Evolutionary conservation across 805 yeast genomes (phyloP), one percentile per base, ranked within the genome.

Genomic region (Saccharomycopsis guyanensis): DNA sequence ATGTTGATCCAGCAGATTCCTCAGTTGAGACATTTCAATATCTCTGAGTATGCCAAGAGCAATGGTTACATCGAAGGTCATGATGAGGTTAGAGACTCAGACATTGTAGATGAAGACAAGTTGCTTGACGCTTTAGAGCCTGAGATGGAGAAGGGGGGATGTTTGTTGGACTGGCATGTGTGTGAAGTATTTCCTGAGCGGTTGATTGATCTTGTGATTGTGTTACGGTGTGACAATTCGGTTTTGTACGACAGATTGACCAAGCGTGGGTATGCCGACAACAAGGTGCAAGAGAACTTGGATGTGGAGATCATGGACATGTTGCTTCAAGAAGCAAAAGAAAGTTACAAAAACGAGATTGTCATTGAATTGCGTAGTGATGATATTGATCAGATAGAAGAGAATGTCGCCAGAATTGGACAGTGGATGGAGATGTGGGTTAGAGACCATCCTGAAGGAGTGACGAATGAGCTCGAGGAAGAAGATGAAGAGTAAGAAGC

Each of bases 271-370:
- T 93, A 93, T 60, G 78, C 82, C 45, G 82, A 86, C 51, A 71
- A 74, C 50, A 93, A 93, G 65, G 77, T 93, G 53, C 82, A 81
- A 47, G 99, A 93, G 58, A 93, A 93, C 60, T 66, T 93, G 38
- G 98, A 93, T 62, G 94, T 95, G 50, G 99, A 93, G 65, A 93
- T 93, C 54, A 93, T 93, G 97, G 91, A 89, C 55, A 86, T 91
- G 12, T 76, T 93, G 13, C 64, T 80, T 39, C 83, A 82, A 53
- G 98, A 93, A 55, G 98, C 97, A 0, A 69, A 75, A 48, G 96
- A 87, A 29, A 73, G 82, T 35, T 93, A 87, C 59, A 83, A 73
- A 27, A 79, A 80, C 38, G 86, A 83, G 53, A 79, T 88, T 24
- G 91, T 93, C 25, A 85, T 93, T 36, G 93, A 84, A 56, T 71